Base-by-base conservation (phyloP, 148 eudicot genomes). In the Gaultheria prostrata region DNA sequence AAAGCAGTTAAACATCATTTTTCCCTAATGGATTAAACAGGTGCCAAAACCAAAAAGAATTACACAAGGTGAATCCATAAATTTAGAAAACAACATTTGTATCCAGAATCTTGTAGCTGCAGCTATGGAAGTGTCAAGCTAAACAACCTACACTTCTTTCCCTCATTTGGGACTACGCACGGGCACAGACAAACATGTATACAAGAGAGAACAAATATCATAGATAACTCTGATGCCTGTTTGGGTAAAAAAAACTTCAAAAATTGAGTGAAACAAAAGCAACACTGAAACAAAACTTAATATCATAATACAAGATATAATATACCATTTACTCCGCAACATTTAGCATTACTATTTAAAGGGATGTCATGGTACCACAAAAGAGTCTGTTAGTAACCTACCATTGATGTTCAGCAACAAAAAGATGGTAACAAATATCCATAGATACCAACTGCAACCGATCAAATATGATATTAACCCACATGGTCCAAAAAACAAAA, bases 401-500 rank as follows among this genome's bases (percentile, higher is more conserved):
- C 99, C 99, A 77, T 88, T 76, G 50, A 97, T 83, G 80, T 97
- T 94, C 91, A 94, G 90, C 92, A 97, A 85, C 91, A 97, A 89
- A 92, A 97, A 97, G 82, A 97, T 35, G 88, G 92, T 82, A 84
- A 91, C 98, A 59, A 94, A 97, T 63, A 94, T 14, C 99, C 99
- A 97, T 82, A 97, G 90, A 88, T 94, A 94, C 99, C 98, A 97
- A 88, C 99, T 97, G 98, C 93, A 93, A 80, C 53, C 67, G 85
- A 61, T 65, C 32, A 86, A 84, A 63, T 39, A 45, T 18, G 33
- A 74, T 67, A 72, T 51, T 28, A 26, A 17, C 46, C 48, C 28
- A 61, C 28, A 61, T 71, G 45, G 26, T 13, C 6, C 28, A 18
- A 30, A 17, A 3, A 30, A 69, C 20, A 69, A 17, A 32, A 49